Evolutionary conservation across 495 filamentous ascomycete genomes (phyloP).

Genomic region (Xylaria castorea): DNA sequence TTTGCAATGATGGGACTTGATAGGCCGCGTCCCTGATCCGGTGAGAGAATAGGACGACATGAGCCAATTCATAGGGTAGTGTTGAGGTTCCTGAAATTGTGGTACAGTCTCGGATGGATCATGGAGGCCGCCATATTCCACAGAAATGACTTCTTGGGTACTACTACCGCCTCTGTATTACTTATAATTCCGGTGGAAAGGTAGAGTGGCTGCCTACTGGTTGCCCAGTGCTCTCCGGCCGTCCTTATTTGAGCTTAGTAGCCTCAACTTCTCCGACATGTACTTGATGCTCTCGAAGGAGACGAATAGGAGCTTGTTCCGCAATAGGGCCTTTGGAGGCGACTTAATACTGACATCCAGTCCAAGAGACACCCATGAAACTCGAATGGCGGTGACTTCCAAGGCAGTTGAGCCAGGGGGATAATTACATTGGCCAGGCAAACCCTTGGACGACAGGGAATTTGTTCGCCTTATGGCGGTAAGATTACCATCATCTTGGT

Average conservation of each 20-base stretch:
- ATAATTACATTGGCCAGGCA: neutral
- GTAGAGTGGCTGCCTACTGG: neutral
- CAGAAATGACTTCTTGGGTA: slow-evolving; percentile 5
- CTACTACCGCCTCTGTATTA: neutral
- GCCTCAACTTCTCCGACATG: neutral
- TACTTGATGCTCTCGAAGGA: neutral
- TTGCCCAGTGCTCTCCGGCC: neutral
- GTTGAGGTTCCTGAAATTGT: neutral
- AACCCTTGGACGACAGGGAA: slow-evolving; percentile 7
- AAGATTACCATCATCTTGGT: slow-evolving; percentile 9
- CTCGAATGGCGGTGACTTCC: neutral
- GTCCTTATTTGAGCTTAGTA: neutral
- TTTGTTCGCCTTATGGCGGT: slow-evolving; percentile 6
- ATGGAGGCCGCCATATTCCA: slow-evolving; percentile 9
- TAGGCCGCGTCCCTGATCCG: slow-evolving; percentile 6
- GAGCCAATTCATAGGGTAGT: neutral
- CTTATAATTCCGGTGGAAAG: neutral
- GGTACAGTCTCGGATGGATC: neutral
- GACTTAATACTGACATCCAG: neutral
- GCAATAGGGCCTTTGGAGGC: neutral
- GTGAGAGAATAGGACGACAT: neutral
- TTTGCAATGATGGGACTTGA: neutral
- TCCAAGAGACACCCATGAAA: too few relatives aligned
- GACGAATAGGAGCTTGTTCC: neutral
- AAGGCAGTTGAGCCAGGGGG: neutral